phyloP scores from a whole-genome alignment of 2,329 filamentous ascomycete species.

The Aspergillus brasiliensis region DNA sequence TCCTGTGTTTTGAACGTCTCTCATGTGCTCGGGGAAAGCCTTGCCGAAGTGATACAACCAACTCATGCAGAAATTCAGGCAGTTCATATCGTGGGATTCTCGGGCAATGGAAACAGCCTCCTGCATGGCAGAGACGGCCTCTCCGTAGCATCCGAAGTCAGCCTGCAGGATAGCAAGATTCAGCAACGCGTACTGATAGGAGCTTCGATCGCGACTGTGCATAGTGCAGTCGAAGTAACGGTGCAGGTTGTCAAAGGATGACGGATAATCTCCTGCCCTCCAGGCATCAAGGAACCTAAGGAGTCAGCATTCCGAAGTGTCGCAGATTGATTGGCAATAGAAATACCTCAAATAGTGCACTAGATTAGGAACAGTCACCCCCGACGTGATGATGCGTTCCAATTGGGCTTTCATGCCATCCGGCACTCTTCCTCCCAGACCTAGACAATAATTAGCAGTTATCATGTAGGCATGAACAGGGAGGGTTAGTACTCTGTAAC shows the following conservation, averaged over 20 bases:
- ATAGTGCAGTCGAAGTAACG: slow-evolving; percentile 97
- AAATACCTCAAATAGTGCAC: slow-evolving; percentile 72
- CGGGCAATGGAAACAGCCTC: slow-evolving; percentile 93
- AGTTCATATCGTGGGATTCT: slow-evolving; percentile 88
- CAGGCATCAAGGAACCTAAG: slow-evolving; percentile 84
- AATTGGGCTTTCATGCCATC: slow-evolving; percentile 72
- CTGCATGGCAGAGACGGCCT: slow-evolving; percentile 91
- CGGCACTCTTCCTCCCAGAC: slow-evolving; percentile 76
- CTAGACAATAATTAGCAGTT: slow-evolving; percentile 43
- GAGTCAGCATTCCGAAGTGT: slow-evolving; percentile 15
- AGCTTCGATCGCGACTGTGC: slow-evolving; percentile 77
- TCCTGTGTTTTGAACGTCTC: slow-evolving; percentile 68
- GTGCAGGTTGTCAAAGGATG: slow-evolving; percentile 87
- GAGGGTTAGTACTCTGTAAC: slow-evolving; percentile 69
- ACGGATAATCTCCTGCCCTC: slow-evolving; percentile 86
- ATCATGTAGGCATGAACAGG: background rate
- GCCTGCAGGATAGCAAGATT: slow-evolving; percentile 92
- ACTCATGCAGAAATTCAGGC: slow-evolving; percentile 91
- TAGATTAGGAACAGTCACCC: slow-evolving; percentile 69
- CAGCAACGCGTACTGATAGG: slow-evolving; percentile 93
- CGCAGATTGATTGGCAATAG: background rate
- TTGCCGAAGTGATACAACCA: slow-evolving; percentile 97
- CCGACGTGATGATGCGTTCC: slow-evolving; percentile 66
- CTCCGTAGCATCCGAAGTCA: slow-evolving; percentile 87
- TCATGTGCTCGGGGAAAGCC: slow-evolving; percentile 75